Conservation (phyloP, 2,329 filamentous ascomycete genomes). For the Magnaporthales sp. region DNA sequence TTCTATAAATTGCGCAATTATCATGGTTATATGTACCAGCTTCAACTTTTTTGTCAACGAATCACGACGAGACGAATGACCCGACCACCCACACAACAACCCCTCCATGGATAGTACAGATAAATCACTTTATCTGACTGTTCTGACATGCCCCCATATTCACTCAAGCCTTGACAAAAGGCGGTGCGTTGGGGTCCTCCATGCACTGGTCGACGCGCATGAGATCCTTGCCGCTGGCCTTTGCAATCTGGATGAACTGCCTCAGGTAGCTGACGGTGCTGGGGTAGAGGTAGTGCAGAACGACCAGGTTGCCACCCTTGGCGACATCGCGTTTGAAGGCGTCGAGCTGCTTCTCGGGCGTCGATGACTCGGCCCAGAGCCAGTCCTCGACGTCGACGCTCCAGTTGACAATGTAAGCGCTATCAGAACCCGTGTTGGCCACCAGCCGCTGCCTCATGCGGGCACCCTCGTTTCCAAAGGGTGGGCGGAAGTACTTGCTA, state of each 20-base stretch:
- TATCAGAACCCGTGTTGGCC: slow-evolving; percentile 35
- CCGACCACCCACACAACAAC: background rate
- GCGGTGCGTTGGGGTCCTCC: slow-evolving; percentile 24
- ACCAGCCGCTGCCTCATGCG: slow-evolving; percentile 56
- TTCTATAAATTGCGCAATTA: background rate
- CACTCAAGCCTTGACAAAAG: slow-evolving; percentile 2
- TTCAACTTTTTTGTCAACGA: background rate
- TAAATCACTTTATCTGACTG: background rate
- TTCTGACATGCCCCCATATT: background rate
- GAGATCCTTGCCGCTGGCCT: slow-evolving; percentile 48
- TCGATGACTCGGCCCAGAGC: slow-evolving; percentile 53
- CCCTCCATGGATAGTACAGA: background rate
- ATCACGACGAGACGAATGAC: background rate
- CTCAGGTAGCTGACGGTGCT: slow-evolving; percentile 55
- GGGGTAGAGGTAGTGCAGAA: slow-evolving; percentile 61
- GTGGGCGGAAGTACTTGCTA: slow-evolving; percentile 55
- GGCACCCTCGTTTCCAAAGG: slow-evolving; percentile 60
- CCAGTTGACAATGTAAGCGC: slow-evolving; percentile 57
- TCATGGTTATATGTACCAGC: background rate
- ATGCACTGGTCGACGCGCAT: slow-evolving; percentile 27
- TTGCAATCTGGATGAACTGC: slow-evolving; percentile 57
- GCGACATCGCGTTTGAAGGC: slow-evolving; percentile 56
- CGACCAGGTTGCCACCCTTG: slow-evolving; percentile 54
- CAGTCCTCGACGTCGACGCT: slow-evolving; percentile 65
- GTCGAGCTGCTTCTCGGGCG: slow-evolving; percentile 57